These are phyloP conservation scores for Knufia fluminis DNA, from an alignment of 2,329 filamentous ascomycete genomes.

Conservation along the genomic window DNA sequence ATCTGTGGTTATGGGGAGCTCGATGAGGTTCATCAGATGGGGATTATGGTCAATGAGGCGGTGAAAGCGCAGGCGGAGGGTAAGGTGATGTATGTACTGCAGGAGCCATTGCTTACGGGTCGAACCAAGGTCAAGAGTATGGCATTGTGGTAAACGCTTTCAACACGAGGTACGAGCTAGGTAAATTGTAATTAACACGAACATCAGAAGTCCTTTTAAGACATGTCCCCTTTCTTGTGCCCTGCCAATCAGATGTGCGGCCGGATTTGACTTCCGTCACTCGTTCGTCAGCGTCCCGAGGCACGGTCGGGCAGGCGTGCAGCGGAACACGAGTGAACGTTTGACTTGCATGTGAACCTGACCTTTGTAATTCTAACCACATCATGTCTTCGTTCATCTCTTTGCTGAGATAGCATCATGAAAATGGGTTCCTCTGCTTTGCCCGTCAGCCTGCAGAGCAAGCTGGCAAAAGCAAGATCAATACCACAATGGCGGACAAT, in stretches of 20 bases:
- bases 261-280: background rate
- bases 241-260: background rate
- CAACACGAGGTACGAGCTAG: no score
- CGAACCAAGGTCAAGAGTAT: no score
- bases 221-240: no score
- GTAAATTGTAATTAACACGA: no score
- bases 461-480: constrained; percentile 31
- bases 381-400: background rate
- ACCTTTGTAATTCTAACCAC: background rate
- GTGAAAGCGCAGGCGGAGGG: no score
- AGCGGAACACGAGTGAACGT: background rate
- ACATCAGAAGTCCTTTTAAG: no score
- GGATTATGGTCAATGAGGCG: no score
- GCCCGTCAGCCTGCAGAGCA: constrained; percentile 37
- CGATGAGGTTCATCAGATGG: no score
- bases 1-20: no score
- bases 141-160: no score
- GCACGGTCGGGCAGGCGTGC: background rate
- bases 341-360: background rate
- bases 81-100: no score
- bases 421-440: constrained; percentile 34
- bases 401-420: background rate
- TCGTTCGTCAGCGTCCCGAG: background rate
- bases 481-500: constrained; percentile 28
- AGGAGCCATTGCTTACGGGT: no score